A percentile compares a stretch with the other conserved stretches of the same genome.
phyloP scores from a whole-genome alignment of 768 basidiomycete species.

The Trametes elegans region DNA sequence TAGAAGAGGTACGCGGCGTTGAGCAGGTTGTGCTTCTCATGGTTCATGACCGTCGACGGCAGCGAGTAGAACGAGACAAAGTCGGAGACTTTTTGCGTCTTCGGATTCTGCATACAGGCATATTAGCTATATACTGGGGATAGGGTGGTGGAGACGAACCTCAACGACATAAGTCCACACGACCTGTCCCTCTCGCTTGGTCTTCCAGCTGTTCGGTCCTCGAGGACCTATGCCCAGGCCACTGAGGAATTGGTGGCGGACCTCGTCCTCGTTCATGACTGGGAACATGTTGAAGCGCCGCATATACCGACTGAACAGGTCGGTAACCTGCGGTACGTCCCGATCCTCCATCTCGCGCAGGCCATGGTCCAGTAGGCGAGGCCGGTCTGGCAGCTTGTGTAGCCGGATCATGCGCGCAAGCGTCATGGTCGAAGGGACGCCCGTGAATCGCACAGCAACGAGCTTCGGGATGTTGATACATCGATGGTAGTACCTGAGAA shows the following conservation, averaged over 20 bases:
- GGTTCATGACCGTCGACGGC: slow-evolving; percentile 88
- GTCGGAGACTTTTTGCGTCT: slow-evolving; percentile 84
- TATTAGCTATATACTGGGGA: background rate
- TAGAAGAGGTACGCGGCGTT: slow-evolving; percentile 96
- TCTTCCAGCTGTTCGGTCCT: slow-evolving; percentile 44
- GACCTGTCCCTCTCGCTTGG: slow-evolving; percentile 70
- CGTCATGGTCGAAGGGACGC: slow-evolving; percentile 82
- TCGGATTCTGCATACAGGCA: slow-evolving; percentile 60
- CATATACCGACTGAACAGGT: slow-evolving; percentile 77
- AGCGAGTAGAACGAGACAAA: slow-evolving; percentile 97
- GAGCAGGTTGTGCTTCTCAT: slow-evolving; percentile 65
- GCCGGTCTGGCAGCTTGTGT: slow-evolving; percentile 60
- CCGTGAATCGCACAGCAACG: slow-evolving; percentile 86
- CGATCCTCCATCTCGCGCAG: slow-evolving; percentile 85
- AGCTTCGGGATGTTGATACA: slow-evolving; percentile 90
- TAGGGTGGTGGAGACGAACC: slow-evolving; percentile 40
- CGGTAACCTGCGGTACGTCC: slow-evolving; percentile 70
- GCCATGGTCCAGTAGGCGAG: slow-evolving; percentile 47
- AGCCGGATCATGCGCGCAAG: slow-evolving; percentile 85
- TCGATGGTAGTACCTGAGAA: slow-evolving; percentile 82
- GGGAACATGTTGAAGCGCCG: slow-evolving; percentile 82
- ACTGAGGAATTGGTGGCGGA: slow-evolving; percentile 84
- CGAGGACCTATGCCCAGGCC: slow-evolving; percentile 63
- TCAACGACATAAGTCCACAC: slow-evolving; percentile 97
- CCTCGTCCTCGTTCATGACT: slow-evolving; percentile 71